These are phyloP conservation scores for Daldinia bambusicola DNA, from an alignment of 495 filamentous ascomycete genomes.

Conservation along the genomic window DNA sequence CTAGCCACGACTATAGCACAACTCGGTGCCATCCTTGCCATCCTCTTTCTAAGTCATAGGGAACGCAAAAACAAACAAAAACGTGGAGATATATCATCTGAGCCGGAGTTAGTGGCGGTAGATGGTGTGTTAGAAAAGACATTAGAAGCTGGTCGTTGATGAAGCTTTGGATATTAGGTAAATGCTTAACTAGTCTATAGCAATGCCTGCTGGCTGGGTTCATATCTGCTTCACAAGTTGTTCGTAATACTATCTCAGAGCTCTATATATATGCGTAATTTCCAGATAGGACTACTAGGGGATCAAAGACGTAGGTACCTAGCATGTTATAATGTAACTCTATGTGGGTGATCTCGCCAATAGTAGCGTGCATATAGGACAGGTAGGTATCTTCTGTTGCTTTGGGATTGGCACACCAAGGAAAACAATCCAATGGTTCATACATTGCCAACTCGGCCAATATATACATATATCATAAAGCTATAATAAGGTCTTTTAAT, in stretches of 20 bases:
- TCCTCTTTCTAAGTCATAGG: conserved; percentile 24
- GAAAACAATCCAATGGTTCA: too few relatives aligned
- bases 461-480: too few relatives aligned
- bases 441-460: too few relatives aligned
- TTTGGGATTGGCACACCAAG: too few relatives aligned
- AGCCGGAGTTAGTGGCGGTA: conserved; percentile 17
- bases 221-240: background rate
- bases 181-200: background rate
- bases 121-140: conserved; percentile 18
- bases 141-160: conserved; percentile 8
- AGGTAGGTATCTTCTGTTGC: too few relatives aligned
- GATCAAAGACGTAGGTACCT: background rate
- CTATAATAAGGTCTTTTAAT: too few relatives aligned
- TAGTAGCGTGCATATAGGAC: too few relatives aligned
- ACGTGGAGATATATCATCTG: conserved; percentile 23
- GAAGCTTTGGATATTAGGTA: background rate
- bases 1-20: conserved; percentile 41
- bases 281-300: background rate
- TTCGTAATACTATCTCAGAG: background rate
- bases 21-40: conserved; percentile 27
- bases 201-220: background rate
- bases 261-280: background rate
- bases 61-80: conserved; percentile 17
- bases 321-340: background rate
- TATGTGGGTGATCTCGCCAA: too few relatives aligned